Base-by-base conservation (phyloP, 352 stramenopile genomes). In the Globisporangium abappressorium region DNA sequence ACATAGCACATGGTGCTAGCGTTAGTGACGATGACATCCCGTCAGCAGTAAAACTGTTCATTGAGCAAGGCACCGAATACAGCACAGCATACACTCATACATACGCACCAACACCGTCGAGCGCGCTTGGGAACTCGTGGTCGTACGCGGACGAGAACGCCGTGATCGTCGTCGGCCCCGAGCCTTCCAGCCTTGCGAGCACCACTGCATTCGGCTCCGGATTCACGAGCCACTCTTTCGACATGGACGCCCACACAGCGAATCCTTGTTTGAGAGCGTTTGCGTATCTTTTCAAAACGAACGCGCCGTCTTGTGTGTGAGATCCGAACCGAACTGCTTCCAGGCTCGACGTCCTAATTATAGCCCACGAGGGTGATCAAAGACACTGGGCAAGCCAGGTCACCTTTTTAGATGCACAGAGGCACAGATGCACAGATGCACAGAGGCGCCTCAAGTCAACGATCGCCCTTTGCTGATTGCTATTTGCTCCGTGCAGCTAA, bases 31-130 rank as follows among this genome's bases (percentile, higher is more conserved):
- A 22, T 8, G 4, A 15, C 5, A 36, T 14, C 8, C 1, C 54
- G 28, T 1, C 12, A 59, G 28, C 18, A 59, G 15, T 15, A 43
- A 47, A 47, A 14, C 38, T n/a, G 1, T 6, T 20, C 2, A 18
- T n/a, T 3, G 14, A n/a, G 4, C 14, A 47, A 47, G 38, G 3
- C 7, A 0, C 38, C 14, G 5, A 20, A 2, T 7, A 20, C 38
- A 38, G 34, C 38, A 20, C 20, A 14, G 18, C 14, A 20, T 6
- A 46, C 2, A 20, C 38, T 20, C 38, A 47, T 14, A 4, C 38
- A 49, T 22, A 64, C 64, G 24, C 26, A 91, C 84, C 79, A 67
- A 92, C 85, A 5, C 84, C 84, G 26, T 91, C 79, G 14, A 92
- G 76, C n/a, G 82, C 66, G 12, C 72, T 69, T 2, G 84, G 84